A percentile compares a stretch with the other conserved stretches of the same genome.
Conservation (phyloP, 352 stramenopile genomes). For the Blastocystis sp. region DNA sequence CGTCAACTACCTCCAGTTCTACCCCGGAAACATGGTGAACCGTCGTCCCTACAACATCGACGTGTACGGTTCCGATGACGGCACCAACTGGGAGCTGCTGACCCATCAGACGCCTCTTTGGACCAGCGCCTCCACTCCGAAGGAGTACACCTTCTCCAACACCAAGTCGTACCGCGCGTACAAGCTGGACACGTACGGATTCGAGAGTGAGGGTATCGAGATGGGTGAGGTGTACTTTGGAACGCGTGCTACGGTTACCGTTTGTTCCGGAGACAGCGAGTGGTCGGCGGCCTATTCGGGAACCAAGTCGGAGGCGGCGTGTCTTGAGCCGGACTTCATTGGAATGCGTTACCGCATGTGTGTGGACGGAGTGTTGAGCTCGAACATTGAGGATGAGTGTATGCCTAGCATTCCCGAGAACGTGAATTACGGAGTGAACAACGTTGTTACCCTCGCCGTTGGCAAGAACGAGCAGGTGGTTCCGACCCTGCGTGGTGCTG, state of each 20-base stretch:
- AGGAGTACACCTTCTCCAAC: neutral
- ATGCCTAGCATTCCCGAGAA: neutral
- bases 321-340: neutral
- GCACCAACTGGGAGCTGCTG: neutral
- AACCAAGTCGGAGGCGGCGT: neutral
- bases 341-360: neutral
- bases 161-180: neutral
- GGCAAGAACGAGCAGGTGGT: neutral
- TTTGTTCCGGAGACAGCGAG: neutral
- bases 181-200: neutral
- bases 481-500: neutral
- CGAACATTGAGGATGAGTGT: neutral
- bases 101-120: no score
- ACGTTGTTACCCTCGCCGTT: neutral
- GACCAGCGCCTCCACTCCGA: neutral
- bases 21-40: neutral
- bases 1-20: neutral
- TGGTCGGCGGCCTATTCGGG: neutral
- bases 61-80: neutral
- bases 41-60: neutral
- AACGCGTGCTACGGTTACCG: neutral
- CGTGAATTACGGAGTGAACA: neutral
- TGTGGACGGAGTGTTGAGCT: neutral
- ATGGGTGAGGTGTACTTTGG: neutral
- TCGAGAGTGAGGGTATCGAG: neutral